Conservation (phyloP, 352 stramenopile genomes). For the Pythium brassicae region DNA sequence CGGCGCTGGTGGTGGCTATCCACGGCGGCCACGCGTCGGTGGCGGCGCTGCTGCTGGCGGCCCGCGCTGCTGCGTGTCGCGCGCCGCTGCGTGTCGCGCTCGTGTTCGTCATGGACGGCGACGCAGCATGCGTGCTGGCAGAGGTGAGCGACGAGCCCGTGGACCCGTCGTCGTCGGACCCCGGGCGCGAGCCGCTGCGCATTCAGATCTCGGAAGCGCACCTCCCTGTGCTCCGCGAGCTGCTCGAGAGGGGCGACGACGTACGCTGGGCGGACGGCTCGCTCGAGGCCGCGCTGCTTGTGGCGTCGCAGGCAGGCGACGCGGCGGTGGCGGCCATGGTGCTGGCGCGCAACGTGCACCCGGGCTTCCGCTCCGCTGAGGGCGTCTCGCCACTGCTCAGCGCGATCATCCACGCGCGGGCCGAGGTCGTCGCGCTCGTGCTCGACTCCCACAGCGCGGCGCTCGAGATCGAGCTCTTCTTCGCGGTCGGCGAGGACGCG, state of each 20-base stretch:
- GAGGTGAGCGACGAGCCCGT: background rate
- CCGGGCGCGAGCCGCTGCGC: background rate
- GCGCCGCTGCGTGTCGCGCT: slow-evolving; percentile 1
- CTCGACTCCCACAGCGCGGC: background rate
- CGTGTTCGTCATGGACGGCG: slow-evolving; percentile 4
- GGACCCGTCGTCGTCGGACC: background rate
- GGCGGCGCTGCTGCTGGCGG: slow-evolving; percentile 3
- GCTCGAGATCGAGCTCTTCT: slow-evolving; percentile 13
- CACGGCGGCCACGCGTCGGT: slow-evolving; percentile 1
- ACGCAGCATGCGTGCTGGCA: background rate
- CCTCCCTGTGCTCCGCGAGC: slow-evolving; percentile 3
- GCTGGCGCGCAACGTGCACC: background rate
- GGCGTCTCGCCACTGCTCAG: slow-evolving; percentile 4
- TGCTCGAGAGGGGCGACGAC: slow-evolving; percentile 2
- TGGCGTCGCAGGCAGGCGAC: slow-evolving; percentile 6
- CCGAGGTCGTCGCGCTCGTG: slow-evolving; percentile 7
- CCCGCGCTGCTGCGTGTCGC: background rate
- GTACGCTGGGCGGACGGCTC: slow-evolving; percentile 5
- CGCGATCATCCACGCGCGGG: slow-evolving; percentile 4
- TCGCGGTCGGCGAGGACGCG: background rate
- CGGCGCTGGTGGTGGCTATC: slow-evolving; percentile 6
- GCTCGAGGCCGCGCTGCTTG: slow-evolving; percentile 2
- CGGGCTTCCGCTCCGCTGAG: slow-evolving; percentile 3
- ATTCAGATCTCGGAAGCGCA: slow-evolving; percentile 8
- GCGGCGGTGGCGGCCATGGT: background rate